A percentile compares a stretch with the other conserved stretches of the same genome.
phyloP scores from a whole-genome alignment of 2,329 filamentous ascomycete genomes.

The Ophiostoma quercus region DNA sequence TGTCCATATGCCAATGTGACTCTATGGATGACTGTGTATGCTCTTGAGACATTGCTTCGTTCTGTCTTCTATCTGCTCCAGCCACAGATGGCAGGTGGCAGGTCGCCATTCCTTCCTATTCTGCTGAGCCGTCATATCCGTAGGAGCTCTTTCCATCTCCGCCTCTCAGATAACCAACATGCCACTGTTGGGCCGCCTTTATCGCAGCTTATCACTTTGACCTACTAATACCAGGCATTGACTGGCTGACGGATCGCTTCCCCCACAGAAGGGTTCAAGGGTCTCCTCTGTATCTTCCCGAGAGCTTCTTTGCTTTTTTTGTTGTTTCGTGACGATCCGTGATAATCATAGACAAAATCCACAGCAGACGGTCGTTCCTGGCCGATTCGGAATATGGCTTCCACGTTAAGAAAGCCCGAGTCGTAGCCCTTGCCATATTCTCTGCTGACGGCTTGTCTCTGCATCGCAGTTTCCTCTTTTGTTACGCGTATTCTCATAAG shows the following conservation, averaged over 20 bases:
- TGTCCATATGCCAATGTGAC: not conserved
- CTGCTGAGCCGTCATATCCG: not conserved
- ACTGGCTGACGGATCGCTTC: not conserved
- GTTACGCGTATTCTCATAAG: not conserved
- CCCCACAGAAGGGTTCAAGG: not conserved
- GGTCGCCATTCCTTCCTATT: not conserved
- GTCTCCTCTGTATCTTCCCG: not conserved
- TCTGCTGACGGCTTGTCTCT: not conserved
- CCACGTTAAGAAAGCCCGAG: not conserved
- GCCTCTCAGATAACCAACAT: not conserved
- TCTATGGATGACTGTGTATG: not conserved
- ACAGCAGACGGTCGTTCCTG: not conserved
- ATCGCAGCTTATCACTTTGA: not conserved
- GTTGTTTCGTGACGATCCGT: not conserved
- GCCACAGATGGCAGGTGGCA: not conserved
- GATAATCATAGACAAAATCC: not conserved
- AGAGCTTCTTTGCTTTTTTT: not conserved
- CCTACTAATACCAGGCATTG: too few species aligned
- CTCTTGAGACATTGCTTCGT: not conserved
- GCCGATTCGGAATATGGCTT: not conserved
- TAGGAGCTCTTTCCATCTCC: not conserved
- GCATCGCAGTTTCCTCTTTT: slow-evolving; percentile 2
- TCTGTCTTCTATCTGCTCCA: too few species aligned
- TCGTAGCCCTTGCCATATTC: not conserved
- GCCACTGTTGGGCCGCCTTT: not conserved